Evolutionary conservation across 2,329 filamentous ascomycete species (phyloP).

Genomic region (Penicillium verrucosum): DNA sequence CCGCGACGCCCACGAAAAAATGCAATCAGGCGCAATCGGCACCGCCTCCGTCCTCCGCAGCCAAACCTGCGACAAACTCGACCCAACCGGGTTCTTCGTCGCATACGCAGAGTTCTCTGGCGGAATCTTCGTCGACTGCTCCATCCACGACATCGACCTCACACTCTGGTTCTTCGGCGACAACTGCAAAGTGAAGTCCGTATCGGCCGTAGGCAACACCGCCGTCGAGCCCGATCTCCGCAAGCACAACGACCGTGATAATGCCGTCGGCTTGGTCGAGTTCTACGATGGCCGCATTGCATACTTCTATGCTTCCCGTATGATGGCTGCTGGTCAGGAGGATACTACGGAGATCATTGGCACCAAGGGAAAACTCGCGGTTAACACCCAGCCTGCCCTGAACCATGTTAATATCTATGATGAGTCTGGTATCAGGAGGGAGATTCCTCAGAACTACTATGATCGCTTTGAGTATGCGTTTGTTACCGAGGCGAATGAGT

Average conservation of each 20-base stretch:
- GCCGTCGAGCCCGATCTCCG: constrained; percentile 58
- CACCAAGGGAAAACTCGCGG: constrained; percentile 60
- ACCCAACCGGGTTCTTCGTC: constrained; percentile 66
- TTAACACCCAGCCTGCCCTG: constrained; percentile 58
- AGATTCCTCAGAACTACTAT: constrained; percentile 63
- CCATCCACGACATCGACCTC: constrained; percentile 68
- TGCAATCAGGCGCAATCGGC: constrained; percentile 56
- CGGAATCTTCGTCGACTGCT: constrained; percentile 69
- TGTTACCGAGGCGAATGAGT: constrained; percentile 63
- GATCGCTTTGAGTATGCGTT: constrained; percentile 64
- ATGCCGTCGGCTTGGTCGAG: constrained; percentile 63
- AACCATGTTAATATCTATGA: constrained; percentile 59
- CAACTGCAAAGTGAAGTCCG: constrained; percentile 53
- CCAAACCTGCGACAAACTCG: constrained; percentile 66
- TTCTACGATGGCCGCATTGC: constrained; percentile 63
- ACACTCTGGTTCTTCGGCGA: constrained; percentile 62
- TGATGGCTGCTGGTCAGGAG: constrained; percentile 67
- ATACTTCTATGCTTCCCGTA: constrained; percentile 61
- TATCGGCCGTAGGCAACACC: constrained; percentile 56
- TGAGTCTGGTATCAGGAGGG: constrained; percentile 53
- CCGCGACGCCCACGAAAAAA: constrained; percentile 55
- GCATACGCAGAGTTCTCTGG: constrained; percentile 63
- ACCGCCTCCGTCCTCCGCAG: constrained; percentile 59
- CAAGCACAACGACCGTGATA: constrained; percentile 60
- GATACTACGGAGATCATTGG: constrained; percentile 67